A percentile compares a stretch with the other conserved stretches of the same genome.
Evolutionary conservation across 2,329 filamentous ascomycete genomes (phyloP).

Genomic region (Thielaviopsis musarum): DNA sequence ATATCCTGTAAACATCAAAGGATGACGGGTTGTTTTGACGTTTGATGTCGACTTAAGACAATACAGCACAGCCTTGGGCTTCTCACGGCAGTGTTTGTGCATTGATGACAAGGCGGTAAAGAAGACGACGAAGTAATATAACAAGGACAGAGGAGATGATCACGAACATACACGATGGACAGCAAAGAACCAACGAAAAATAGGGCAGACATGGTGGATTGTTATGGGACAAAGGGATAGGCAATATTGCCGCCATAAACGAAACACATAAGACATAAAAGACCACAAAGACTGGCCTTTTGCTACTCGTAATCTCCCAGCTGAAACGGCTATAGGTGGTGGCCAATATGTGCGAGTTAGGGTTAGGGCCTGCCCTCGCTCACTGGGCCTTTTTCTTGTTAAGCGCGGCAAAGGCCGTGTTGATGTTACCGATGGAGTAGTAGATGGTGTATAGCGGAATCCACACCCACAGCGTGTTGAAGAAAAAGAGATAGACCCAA

Average conservation of each 20-base stretch:
- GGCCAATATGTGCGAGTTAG: constrained; percentile 15
- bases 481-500: constrained; percentile 52
- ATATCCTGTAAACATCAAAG: not conserved
- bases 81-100: not conserved
- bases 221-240: not conserved
- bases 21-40: not conserved
- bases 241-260: not conserved
- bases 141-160: not conserved
- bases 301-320: not conserved
- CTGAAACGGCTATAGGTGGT: not conserved
- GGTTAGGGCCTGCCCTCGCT: not conserved
- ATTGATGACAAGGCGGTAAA: not conserved
- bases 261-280: not conserved
- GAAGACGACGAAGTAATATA: not conserved
- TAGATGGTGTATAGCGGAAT: constrained; percentile 43
- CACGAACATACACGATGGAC: not conserved
- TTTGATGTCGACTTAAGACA: not conserved
- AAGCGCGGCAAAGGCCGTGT: constrained; percentile 30
- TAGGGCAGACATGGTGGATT: not conserved
- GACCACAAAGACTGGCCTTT: not conserved
- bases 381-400: constrained; percentile 15
- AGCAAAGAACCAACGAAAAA: not conserved
- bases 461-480: constrained; percentile 52
- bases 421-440: constrained; percentile 37
- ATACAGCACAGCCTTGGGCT: not conserved